Evolutionary conservation across 2,329 filamentous ascomycete genomes (phyloP).

Genomic region (Ascochyta fabae): DNA sequence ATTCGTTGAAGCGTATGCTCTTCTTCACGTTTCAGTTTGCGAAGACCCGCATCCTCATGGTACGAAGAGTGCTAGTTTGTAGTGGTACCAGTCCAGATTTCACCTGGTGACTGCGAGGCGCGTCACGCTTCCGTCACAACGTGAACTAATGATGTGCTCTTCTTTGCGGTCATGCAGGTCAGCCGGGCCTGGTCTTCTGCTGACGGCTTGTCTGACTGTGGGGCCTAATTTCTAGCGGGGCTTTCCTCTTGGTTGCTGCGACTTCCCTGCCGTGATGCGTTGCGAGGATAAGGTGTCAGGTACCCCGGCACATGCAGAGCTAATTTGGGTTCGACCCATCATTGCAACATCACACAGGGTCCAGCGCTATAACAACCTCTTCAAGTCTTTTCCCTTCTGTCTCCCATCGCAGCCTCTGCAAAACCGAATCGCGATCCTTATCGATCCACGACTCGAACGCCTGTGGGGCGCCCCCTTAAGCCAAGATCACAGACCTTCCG

Average conservation of each 20-base stretch:
- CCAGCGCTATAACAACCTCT: constrained; percentile 1
- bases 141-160: too few species aligned
- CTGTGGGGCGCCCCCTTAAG: constrained; percentile 17
- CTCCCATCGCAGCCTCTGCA: not conserved
- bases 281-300: constrained; percentile 6
- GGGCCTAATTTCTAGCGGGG: not conserved
- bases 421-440: not conserved
- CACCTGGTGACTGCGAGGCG: too few species aligned
- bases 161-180: too few species aligned
- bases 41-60: too few species aligned
- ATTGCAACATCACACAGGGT: constrained; percentile 12
- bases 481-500: constrained; percentile 15
- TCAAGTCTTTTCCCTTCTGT: not conserved
- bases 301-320: constrained; percentile 2
- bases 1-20: too few species aligned
- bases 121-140: too few species aligned
- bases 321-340: not conserved
- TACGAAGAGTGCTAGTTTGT: too few species aligned
- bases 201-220: too few species aligned
- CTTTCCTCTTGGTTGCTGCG: not conserved
- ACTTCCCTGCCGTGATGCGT: not conserved
- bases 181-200: too few species aligned
- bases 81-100: too few species aligned
- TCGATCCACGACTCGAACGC: constrained; percentile 2
- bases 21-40: too few species aligned